Percentiles rank a stretch among this genome's conserved stretches.
Evolutionary conservation across 352 stramenopile species (phyloP).

Genomic region (Phytophthora ohioensis): DNA sequence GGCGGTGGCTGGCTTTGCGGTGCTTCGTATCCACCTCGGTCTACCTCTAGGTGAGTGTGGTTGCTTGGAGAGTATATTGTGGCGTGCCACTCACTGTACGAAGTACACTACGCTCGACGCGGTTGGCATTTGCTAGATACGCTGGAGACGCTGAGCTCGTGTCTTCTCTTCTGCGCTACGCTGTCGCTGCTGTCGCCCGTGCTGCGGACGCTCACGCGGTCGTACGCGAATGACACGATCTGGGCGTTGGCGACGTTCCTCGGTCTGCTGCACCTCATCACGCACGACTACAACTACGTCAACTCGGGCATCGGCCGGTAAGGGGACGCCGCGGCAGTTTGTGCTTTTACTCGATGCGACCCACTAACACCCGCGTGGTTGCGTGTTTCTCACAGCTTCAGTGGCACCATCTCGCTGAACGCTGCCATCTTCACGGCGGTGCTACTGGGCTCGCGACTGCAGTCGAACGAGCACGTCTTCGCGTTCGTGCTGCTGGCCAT

Average conservation of each 20-base stretch:
- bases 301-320: conserved; percentile 83
- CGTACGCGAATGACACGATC: conserved; percentile 94
- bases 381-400: conserved; percentile 58
- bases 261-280: conserved; percentile 87
- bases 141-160: conserved; percentile 66
- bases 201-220: conserved; percentile 90
- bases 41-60: conserved; percentile 48
- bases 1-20: conserved; percentile 57
- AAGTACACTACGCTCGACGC: not conserved
- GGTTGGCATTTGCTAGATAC: conserved; percentile 40
- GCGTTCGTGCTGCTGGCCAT: conserved; percentile 92
- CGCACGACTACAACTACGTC: conserved; percentile 92
- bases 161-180: conserved; percentile 83
- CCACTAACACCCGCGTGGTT: conserved; percentile 2
- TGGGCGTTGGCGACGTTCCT: conserved; percentile 85
- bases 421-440: conserved; percentile 93
- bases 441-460: conserved; percentile 89
- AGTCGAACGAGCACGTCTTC: conserved; percentile 93
- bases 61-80: not conserved
- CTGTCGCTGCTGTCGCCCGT: conserved; percentile 91
- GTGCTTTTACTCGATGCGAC: not conserved
- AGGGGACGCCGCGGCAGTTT: not conserved
- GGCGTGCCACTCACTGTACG: conserved; percentile 3
- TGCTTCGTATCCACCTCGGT: conserved; percentile 57
- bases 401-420: conserved; percentile 92